Base-by-base conservation (phyloP, 129 eudicot genomes). In the Logfia minima region DNA sequence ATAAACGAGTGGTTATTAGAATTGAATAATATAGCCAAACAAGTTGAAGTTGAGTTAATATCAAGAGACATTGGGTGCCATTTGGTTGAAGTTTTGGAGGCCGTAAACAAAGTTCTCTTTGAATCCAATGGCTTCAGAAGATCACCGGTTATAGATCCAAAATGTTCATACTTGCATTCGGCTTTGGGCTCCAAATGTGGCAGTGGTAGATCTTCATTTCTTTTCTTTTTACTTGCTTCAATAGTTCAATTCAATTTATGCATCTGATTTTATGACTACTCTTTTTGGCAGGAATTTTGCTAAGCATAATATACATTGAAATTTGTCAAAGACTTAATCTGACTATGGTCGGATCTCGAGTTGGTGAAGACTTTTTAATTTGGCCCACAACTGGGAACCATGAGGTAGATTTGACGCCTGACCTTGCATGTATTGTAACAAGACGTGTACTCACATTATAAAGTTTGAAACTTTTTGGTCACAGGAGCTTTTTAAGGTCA, bases 51-150 rank as follows among this genome's bases (percentile, higher is more conserved):
- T 21, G 95, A 90, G 79, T 83, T 93, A 70, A 88, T 87, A 66
- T 71, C 90, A 66, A 86, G 97, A 76, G 98, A 93, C 23, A 93
- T 93, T 65, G 96, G 97, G 48, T 93, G 98, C 75, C 84, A 93
- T 81, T 81, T 93, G 75, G 83, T 82, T 55, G 92, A 90, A 81
- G 95, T 93, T 78, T 70, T 93, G 72, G 98, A 90, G 70, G 98
- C 96, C 4, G 96, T 93, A 62, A 93, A 93, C 84, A 67, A 84
- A 64, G 97, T 93, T 74, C 87, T 93, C 72, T 93, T 93, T 52
- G 85, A 88, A 75, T 82, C 82, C 22, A 81, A 88, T 77, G 94
- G 98, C 31, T 88, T 93, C 41, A 80, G 84, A 83, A 88, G 98
- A 87, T 84, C 92, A 73, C 84, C 86, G 32, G 83, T 88, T 56